These are phyloP conservation scores for Sungouiella thailandica DNA, from an alignment of 805 yeast species.

Conservation along the genomic window DNA sequence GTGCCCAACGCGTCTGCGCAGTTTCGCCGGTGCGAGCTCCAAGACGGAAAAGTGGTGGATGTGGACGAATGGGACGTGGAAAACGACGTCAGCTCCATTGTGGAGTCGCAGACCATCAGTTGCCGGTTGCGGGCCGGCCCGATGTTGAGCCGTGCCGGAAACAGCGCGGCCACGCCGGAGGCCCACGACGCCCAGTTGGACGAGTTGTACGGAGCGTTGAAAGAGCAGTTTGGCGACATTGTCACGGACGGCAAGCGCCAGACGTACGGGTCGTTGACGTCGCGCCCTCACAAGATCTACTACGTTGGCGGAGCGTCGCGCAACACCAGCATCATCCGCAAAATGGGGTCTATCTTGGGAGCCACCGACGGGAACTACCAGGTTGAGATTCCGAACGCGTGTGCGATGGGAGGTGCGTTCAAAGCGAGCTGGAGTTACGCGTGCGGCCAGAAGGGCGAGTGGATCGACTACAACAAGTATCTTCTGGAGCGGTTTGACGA, in stretches of 20 bases:
- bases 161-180: constrained; percentile 3
- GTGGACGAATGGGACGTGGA: constrained; percentile 42
- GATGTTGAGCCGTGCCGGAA: constrained; percentile 37
- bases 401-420: constrained; percentile 89
- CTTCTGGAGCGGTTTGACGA: constrained; percentile 32
- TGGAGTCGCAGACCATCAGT: constrained; percentile 83
- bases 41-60: constrained; percentile 21
- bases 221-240: constrained; percentile 36
- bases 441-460: constrained; percentile 26
- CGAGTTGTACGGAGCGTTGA: constrained; percentile 22
- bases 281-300: constrained; percentile 64
- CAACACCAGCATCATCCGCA: constrained; percentile 61
- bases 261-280: constrained; percentile 35
- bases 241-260: constrained; percentile 49
- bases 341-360: constrained; percentile 68
- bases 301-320: constrained; percentile 88
- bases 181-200: constrained; percentile 5
- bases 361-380: constrained; percentile 60
- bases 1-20: constrained; percentile 77
- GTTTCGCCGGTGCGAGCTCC: constrained; percentile 47
- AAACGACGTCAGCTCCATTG: constrained; percentile 67
- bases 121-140: constrained; percentile 80
- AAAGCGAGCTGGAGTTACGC: constrained; percentile 71
- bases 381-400: constrained; percentile 79
- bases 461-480: constrained; percentile 42